A percentile compares a stretch with the other conserved stretches of the same genome.
phyloP scores from a whole-genome alignment of 2,329 filamentous ascomycete genomes.

The Aspergillus fumigatus region DNA sequence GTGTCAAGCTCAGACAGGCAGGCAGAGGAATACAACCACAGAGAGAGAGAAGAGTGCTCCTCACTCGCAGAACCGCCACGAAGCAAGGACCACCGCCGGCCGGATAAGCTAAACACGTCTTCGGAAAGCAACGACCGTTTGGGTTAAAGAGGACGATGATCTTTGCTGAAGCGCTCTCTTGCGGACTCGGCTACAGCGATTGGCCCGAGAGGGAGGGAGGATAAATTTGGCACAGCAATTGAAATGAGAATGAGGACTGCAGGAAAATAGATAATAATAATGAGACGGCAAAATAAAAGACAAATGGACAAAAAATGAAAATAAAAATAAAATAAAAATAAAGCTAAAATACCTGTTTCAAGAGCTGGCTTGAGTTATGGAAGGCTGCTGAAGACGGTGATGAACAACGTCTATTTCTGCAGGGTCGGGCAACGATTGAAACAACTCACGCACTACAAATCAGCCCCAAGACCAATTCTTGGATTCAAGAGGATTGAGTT shows the following conservation, averaged over 20 bases:
- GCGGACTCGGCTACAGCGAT: conserved; percentile 4
- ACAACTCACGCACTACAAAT: conserved; percentile 3
- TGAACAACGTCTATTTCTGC: conserved; percentile 5
- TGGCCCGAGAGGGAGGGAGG: conserved; percentile 3
- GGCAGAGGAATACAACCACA: neutral
- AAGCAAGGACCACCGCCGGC: conserved; percentile 19
- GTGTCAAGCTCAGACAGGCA: conserved; percentile 15
- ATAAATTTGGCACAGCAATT: neutral
- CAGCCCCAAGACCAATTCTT: neutral
- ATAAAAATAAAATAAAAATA: neutral
- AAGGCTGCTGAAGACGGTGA: neutral
- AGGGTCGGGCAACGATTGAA: conserved; percentile 9
- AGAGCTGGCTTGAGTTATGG: neutral
- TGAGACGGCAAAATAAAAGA: neutral
- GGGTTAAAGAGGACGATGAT: conserved; percentile 8
- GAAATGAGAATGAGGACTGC: neutral
- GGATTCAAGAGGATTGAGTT: neutral
- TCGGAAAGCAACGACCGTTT: conserved; percentile 15
- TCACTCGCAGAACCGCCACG: conserved; percentile 13
- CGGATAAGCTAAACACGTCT: conserved; percentile 16
- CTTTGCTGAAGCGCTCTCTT: conserved; percentile 8
- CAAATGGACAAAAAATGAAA: too few species aligned
- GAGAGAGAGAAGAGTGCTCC: neutral
- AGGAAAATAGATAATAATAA: neutral
- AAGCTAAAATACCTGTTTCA: neutral